Percentiles rank a stretch among this genome's conserved stretches.
Evolutionary conservation across 495 filamentous ascomycete genomes (phyloP).

Genomic region (Podospora conica): DNA sequence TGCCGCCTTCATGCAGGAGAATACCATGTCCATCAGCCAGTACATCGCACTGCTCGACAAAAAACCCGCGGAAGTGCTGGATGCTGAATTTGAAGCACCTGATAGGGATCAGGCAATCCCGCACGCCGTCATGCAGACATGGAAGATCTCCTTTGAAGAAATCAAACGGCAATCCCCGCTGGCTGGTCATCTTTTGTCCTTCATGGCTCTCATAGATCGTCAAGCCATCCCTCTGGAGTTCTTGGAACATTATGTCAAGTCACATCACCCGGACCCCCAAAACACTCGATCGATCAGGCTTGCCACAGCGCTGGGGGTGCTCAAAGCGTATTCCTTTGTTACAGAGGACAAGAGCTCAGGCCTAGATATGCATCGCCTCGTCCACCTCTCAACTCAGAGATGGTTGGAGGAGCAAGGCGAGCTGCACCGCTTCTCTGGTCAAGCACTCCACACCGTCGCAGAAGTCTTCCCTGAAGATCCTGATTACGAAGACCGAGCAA

Average conservation of each 20-base stretch:
- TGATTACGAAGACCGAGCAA: constrained; percentile 28
- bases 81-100: constrained; percentile 15
- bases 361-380: constrained; percentile 41
- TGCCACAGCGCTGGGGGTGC: constrained; percentile 30
- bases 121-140: constrained; percentile 31
- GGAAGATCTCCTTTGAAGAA: constrained; percentile 38
- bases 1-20: constrained; percentile 43
- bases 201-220: constrained; percentile 40
- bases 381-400: constrained; percentile 41
- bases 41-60: constrained; percentile 31
- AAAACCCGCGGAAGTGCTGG: constrained; percentile 24
- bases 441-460: constrained; percentile 29
- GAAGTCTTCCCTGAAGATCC: constrained; percentile 32
- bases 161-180: constrained; percentile 32
- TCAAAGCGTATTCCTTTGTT: constrained; percentile 41
- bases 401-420: constrained; percentile 33
- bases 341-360: constrained; percentile 13
- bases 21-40: constrained; percentile 20
- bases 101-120: constrained; percentile 26
- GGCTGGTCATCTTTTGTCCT: constrained; percentile 39
- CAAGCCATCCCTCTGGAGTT: constrained; percentile 36
- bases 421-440: constrained; percentile 23
- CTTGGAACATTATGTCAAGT: constrained; percentile 21
- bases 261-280: not conserved
- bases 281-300: constrained; percentile 19